Percentiles rank a stretch among this genome's conserved stretches.
These are phyloP conservation scores for Verticillium zaregamsianum DNA, from an alignment of 2,329 filamentous ascomycete species.

Conservation along the genomic window DNA sequence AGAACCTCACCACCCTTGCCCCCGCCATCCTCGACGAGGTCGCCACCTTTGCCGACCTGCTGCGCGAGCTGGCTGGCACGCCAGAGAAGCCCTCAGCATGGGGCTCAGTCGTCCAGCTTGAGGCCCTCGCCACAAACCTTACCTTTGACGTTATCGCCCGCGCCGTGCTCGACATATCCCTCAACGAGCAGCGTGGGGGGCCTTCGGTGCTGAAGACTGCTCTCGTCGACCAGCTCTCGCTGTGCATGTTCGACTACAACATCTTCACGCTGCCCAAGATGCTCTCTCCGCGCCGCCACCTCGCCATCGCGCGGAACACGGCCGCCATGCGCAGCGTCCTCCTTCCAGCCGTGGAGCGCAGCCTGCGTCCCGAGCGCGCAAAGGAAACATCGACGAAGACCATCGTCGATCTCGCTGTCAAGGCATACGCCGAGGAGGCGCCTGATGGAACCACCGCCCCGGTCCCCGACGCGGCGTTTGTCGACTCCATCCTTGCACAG, in stretches of 20 bases:
- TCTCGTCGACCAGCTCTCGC: slow-evolving; percentile 3
- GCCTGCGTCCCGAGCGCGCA: not conserved
- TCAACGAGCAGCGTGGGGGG: slow-evolving; percentile 5
- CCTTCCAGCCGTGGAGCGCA: slow-evolving; percentile 2
- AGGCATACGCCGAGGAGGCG: not conserved
- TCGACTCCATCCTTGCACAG: slow-evolving; percentile 24
- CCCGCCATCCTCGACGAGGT: slow-evolving; percentile 33
- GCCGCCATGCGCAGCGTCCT: slow-evolving; percentile 4
- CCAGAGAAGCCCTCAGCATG: slow-evolving; percentile 23
- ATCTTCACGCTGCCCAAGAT: slow-evolving; percentile 1
- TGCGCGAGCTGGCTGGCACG: slow-evolving; percentile 21
- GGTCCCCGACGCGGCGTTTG: not conserved
- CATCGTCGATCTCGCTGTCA: slow-evolving; percentile 22
- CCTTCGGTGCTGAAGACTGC: slow-evolving; percentile 3
- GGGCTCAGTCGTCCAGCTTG: slow-evolving; percentile 21
- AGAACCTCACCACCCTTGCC: slow-evolving; percentile 27
- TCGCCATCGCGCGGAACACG: not conserved
- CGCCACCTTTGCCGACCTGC: slow-evolving; percentile 24
- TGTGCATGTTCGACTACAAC: not conserved
- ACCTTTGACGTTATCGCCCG: slow-evolving; percentile 35
- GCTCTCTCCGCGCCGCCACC: not conserved
- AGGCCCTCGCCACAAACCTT: slow-evolving; percentile 30
- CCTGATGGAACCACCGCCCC: no score
- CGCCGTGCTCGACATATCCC: slow-evolving; percentile 20
- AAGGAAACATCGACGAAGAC: slow-evolving; percentile 2